Conservation (phyloP, 148 eudicot genomes). For the Fagopyrum esculentum region DNA sequence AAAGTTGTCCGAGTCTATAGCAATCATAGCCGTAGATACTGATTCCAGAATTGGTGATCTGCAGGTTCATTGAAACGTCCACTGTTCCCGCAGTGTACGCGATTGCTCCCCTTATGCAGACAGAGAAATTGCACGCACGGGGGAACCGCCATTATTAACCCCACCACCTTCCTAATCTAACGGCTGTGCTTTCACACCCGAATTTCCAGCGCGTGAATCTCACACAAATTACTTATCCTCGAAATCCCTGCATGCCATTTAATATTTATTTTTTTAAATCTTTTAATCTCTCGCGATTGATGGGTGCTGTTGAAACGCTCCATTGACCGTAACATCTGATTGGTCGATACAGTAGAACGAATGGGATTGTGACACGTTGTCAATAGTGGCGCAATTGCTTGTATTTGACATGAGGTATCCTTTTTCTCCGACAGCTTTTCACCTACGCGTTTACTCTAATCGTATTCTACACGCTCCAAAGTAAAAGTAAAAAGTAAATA, state of each 20-base stretch:
- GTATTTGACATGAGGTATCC: conserved; percentile 6
- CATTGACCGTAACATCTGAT: background rate
- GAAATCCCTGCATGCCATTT: too few species aligned
- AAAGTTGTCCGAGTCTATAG: background rate
- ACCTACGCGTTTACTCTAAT: conserved; percentile 2
- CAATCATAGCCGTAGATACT: background rate
- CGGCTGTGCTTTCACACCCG: conserved; percentile 3
- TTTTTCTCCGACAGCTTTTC: conserved; percentile 13
- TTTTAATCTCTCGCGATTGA: conserved; percentile 1
- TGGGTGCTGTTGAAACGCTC: conserved; percentile 10
- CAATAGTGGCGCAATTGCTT: background rate
- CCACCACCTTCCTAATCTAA: conserved; percentile 12
- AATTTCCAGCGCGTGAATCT: background rate
- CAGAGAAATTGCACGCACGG: conserved; percentile 14
- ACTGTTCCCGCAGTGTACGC: background rate
- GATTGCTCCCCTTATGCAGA: conserved; percentile 3
- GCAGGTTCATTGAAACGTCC: conserved; percentile 2
- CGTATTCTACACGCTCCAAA: background rate
- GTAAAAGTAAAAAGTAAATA: too few species aligned
- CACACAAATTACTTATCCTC: background rate
- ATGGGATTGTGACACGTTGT: background rate
- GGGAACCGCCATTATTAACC: conserved; percentile 4
- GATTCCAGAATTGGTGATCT: background rate
- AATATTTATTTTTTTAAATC: background rate
- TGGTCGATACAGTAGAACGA: background rate